Base-by-base conservation (phyloP, 2,329 filamentous ascomycete genomes). In the Neofusicoccum sp. region DNA sequence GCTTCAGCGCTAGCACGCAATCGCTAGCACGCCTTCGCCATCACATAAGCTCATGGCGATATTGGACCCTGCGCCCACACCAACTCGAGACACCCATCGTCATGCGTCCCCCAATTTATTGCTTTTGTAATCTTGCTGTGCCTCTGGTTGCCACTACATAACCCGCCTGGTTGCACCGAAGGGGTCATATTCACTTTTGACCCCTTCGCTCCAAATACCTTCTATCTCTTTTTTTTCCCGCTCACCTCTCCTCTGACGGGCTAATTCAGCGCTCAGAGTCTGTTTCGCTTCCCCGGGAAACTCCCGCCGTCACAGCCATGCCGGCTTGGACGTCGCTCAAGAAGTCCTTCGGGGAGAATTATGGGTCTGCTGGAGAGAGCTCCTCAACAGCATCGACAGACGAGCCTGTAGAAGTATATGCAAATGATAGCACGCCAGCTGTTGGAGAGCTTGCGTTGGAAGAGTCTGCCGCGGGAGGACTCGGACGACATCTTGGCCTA, bases 41-140 rank as follows among this genome's bases (percentile, higher is more conserved):
- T 56, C 51, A 31, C 51, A 43, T 56, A 56, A 56, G 51, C 51
- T 24, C 51, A 56, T 56, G 51, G 51, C 51, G 51, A 56, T 56
- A 56, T 56, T 38, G 16, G 33, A 31, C 51, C 36, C 28, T 30
- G 49, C 49, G 40, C 34, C 49, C 36, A 41, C 49, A 36, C 49
- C 49, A 54, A 54, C 49, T 36, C 49, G 36, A 41, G 12, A 40
- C 49, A 38, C 33, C 30, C 34, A 43, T 43, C 51, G 51, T 56
- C 51, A 43, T 56, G 51, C 51, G 51, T 38, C 20, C 7, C 51
- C 28, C 51, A 11, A n/a, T 7, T 20, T 28, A n/a, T 43, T 31
- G 38, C 28, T n/a, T 56, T 56, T 56, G 36, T 56, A 41, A 56
- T 56, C 51, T 31, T 28, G 36, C 51, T 31, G 34, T 12, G 7